phyloP scores from a whole-genome alignment of 2,329 filamentous ascomycete species.

The Calonectria multiphialidica region DNA sequence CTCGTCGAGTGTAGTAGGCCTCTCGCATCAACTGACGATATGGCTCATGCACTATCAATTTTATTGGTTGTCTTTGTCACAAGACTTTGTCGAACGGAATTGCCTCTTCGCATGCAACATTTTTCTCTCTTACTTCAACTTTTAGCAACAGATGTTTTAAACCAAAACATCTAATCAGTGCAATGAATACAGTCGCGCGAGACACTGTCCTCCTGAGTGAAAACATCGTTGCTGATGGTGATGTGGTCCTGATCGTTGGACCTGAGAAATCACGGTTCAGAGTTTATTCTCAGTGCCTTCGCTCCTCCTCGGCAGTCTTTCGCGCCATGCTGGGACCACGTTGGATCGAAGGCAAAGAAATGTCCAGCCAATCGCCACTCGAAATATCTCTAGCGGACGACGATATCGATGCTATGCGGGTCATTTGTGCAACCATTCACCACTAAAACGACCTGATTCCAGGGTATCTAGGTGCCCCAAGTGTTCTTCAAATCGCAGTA shows the following conservation, averaged over 20 bases:
- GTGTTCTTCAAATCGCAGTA: background rate
- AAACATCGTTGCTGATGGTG: background rate
- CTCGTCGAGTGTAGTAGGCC: background rate
- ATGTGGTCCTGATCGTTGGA: background rate
- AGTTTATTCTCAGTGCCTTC: background rate
- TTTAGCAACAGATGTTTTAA: background rate
- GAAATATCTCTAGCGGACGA: background rate
- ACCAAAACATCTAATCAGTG: background rate
- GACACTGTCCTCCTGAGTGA: too few species aligned
- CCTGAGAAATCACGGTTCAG: background rate
- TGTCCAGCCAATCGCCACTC: background rate
- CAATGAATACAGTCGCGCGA: background rate
- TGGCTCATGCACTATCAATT: background rate
- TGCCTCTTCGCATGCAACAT: background rate
- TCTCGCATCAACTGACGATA: background rate
- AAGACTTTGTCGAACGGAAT: background rate
- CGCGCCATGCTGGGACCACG: background rate
- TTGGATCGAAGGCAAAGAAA: background rate
- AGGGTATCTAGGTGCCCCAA: rapidly evolving
- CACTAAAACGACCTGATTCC: background rate
- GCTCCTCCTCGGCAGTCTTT: background rate
- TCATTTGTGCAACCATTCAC: background rate
- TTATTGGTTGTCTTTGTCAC: background rate
- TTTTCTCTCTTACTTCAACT: background rate
- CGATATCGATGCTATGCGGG: background rate